Percentiles rank a stretch among this genome's conserved stretches.
phyloP scores from a whole-genome alignment of 1,139 yeast genomes.

The Magnusiomyces sp. region DNA sequence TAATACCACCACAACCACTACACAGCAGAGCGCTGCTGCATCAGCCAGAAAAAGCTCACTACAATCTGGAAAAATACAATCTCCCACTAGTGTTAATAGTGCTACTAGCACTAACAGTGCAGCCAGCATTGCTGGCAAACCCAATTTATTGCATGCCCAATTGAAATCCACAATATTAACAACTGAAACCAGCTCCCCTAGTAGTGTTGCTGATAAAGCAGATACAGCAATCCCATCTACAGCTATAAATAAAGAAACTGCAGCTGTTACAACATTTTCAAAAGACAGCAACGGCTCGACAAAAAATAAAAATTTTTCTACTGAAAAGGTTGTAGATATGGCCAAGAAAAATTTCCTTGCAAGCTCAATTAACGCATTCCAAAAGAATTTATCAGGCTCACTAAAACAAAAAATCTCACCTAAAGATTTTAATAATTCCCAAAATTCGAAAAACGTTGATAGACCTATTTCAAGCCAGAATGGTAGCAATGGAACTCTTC shows the following conservation, averaged over 20 bases:
- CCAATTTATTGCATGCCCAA: constrained; percentile 1
- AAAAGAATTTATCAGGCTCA: no score
- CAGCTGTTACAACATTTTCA: background rate
- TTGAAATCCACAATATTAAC: constrained; percentile 1
- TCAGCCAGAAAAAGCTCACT: background rate
- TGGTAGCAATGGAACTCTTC: background rate
- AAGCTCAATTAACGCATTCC: no score
- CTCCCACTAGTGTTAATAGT: background rate
- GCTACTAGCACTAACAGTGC: background rate
- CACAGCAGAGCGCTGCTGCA: no score
- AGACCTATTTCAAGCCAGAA: no score
- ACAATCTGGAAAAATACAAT: background rate
- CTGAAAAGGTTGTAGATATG: background rate
- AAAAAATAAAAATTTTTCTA: background rate
- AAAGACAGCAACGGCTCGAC: background rate
- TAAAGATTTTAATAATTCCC: no score
- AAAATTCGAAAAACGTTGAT: no score
- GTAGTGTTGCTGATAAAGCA: background rate
- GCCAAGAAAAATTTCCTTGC: no score
- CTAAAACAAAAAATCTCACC: no score
- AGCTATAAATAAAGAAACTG: background rate
- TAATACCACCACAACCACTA: no score
- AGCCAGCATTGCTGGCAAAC: background rate
- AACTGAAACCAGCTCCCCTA: background rate
- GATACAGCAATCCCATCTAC: background rate